Percentiles rank a stretch among this genome's conserved stretches.
Conservation (phyloP, 371 early-diverging fungal species). For the Syncephalis plumigaleata region DNA sequence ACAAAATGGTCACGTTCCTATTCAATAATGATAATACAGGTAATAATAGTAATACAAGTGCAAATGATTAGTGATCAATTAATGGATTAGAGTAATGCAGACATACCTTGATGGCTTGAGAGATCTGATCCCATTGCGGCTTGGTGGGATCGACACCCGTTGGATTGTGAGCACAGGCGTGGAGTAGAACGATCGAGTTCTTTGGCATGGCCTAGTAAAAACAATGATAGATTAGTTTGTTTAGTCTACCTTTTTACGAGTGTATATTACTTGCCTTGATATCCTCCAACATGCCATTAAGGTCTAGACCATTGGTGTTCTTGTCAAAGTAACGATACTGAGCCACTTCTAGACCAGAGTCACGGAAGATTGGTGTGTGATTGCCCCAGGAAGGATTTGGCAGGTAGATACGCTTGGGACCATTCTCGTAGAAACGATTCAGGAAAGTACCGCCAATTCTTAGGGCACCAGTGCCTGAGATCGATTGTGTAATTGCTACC, state of each 20-base stretch:
- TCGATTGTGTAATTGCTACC: conserved; percentile 81
- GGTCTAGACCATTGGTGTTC: conserved; percentile 82
- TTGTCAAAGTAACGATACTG: conserved; percentile 92
- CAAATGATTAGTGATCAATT: neutral
- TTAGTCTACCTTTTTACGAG: no score
- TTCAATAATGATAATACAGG: no score
- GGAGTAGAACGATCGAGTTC: conserved; percentile 83
- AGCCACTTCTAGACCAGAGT: conserved; percentile 72
- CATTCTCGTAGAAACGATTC: conserved; percentile 52
- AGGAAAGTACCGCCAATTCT: conserved; percentile 90
- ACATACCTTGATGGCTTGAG: conserved; percentile 50
- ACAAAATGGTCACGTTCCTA: conserved; percentile 58
- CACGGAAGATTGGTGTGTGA: conserved; percentile 86
- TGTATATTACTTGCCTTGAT: conserved; percentile 39
- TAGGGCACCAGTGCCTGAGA: conserved; percentile 95
- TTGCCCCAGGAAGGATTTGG: conserved; percentile 98
- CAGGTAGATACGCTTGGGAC: conserved; percentile 73
- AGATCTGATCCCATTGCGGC: conserved; percentile 85
- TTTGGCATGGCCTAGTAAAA: conserved; percentile 47
- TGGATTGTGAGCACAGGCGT: conserved; percentile 98
- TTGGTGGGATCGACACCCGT: conserved; percentile 94
- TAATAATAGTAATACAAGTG: neutral
- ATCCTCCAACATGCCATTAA: conserved; percentile 82
- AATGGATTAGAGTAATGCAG: neutral
- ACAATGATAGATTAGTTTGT: no score